Conservation (phyloP, 257 asterid genomes). For the Paraleonurus japonicus region DNA sequence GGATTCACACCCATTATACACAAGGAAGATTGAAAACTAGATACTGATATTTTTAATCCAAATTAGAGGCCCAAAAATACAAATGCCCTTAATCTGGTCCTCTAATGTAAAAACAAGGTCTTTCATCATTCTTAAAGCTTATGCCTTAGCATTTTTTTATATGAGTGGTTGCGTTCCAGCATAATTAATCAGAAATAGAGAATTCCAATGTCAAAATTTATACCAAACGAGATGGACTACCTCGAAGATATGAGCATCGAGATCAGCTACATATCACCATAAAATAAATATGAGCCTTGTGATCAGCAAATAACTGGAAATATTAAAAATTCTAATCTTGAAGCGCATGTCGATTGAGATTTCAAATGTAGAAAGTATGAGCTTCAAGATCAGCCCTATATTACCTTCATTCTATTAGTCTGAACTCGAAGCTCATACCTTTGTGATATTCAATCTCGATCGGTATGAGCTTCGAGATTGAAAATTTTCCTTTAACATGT, state of each 20-base stretch:
- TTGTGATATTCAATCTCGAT: not conserved
- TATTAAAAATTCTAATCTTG: too few relatives aligned
- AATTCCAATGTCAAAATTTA: too few relatives aligned
- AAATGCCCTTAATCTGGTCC: too few relatives aligned
- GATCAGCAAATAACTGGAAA: not conserved
- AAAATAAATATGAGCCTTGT: not conserved
- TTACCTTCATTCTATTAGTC: not conserved
- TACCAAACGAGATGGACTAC: not conserved
- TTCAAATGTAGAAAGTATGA: not conserved
- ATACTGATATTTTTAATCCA: too few relatives aligned
- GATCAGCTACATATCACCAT: not conserved
- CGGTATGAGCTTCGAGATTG: not conserved
- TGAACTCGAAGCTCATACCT: not conserved
- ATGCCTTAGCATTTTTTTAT: too few relatives aligned
- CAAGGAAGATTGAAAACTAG: too few relatives aligned
- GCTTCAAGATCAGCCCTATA: too few relatives aligned
- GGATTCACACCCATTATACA: too few relatives aligned
- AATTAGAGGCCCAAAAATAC: too few relatives aligned
- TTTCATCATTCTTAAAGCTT: not conserved
- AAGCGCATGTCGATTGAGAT: too few relatives aligned
- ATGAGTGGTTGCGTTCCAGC: not conserved
- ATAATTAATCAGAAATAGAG: not conserved
- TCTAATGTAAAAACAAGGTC: not conserved
- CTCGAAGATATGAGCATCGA: not conserved
- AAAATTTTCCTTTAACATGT: too few relatives aligned